Conservation (phyloP, 1,284 basidiomycete genomes). For the Porogramme epimiltina region DNA sequence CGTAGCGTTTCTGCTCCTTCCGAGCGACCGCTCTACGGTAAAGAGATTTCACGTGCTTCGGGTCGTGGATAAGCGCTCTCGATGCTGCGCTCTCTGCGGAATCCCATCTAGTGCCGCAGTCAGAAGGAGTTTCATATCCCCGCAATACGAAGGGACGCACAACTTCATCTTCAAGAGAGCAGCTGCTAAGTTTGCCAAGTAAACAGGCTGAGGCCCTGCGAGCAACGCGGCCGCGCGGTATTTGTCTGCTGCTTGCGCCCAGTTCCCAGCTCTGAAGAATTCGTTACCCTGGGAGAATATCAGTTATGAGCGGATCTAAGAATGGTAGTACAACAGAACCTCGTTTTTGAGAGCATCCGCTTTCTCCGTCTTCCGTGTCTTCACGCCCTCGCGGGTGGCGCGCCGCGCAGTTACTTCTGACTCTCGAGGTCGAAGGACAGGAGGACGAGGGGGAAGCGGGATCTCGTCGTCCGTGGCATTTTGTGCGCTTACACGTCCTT, state of each 20-base stretch:
- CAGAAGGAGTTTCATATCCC: background rate
- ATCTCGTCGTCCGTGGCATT: background rate
- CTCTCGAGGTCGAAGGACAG: background rate
- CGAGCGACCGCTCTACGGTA: background rate
- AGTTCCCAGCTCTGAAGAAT: slow-evolving; percentile 22
- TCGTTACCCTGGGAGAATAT: slow-evolving; percentile 28
- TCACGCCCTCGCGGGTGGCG: background rate
- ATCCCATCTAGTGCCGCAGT: background rate
- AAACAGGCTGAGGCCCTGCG: slow-evolving; percentile 30
- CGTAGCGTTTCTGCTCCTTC: background rate
- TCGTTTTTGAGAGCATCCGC: background rate
- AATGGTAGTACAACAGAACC: background rate
- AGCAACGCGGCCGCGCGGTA: slow-evolving; percentile 27
- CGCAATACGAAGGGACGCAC: slow-evolving; percentile 24
- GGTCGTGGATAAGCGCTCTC: background rate
- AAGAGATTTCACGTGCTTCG: background rate
- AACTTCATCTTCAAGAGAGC: slow-evolving; percentile 41
- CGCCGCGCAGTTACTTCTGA: background rate
- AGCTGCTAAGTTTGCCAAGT: slow-evolving; percentile 43
- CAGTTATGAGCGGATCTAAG: no score
- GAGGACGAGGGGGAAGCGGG: background rate
- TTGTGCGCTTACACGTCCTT: no score
- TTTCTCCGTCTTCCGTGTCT: background rate
- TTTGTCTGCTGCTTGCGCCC: slow-evolving; percentile 24
- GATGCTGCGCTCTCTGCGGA: background rate